Evolutionary conservation across 257 asterid genomes (phyloP).

Genomic region (Prunella vulgaris): DNA sequence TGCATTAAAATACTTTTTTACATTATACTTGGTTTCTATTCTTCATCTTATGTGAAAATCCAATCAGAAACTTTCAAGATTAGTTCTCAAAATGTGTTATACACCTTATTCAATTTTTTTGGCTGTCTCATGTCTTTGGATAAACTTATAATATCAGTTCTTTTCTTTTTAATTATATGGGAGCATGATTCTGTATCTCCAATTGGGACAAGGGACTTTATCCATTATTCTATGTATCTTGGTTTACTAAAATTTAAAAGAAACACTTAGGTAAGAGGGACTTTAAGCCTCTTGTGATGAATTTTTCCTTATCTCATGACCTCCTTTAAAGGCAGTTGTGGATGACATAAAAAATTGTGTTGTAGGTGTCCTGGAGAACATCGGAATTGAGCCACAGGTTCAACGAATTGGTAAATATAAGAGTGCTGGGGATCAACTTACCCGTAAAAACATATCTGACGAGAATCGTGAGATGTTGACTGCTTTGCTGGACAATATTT

Average conservation of each 20-base stretch:
- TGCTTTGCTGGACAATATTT: conserved; percentile 75
- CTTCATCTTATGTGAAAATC: neutral
- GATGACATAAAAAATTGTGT: conserved; percentile 24
- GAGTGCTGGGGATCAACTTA: conserved; percentile 92
- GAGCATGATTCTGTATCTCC: neutral
- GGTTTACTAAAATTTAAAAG: neutral
- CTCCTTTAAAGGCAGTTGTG: conserved; percentile 19
- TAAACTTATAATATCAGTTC: neutral
- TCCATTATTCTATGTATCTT: neutral
- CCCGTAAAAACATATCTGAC: conserved; percentile 71
- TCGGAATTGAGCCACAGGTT: conserved; percentile 91
- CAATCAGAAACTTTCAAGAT: neutral
- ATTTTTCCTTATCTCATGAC: conserved; percentile 11
- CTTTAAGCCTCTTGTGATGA: conserved; percentile 2
- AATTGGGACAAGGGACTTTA: conserved; percentile 6
- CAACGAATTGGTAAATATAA: conserved; percentile 89
- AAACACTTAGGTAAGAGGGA: neutral
- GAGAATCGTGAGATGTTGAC: conserved; percentile 92
- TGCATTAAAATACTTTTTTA: neutral
- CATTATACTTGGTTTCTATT: neutral
- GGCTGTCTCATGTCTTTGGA: neutral
- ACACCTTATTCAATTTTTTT: conserved; percentile 2
- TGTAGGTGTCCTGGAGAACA: conserved; percentile 83
- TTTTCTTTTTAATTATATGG: neutral
- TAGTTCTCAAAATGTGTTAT: neutral